Base-by-base conservation (phyloP, 805 yeast species). In the Pichia paraexigua region DNA sequence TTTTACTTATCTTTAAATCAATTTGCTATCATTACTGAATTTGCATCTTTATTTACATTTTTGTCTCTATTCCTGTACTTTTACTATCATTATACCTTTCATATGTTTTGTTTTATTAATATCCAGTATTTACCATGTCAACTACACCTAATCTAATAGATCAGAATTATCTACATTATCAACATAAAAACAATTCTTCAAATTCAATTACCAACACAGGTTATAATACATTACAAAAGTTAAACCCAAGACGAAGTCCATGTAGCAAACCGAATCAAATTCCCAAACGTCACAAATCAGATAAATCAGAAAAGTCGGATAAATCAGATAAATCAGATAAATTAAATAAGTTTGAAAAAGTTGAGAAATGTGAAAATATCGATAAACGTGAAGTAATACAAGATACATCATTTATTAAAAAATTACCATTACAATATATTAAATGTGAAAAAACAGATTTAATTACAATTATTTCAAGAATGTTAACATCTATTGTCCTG, bases 401-500 rank as follows among this genome's bases (percentile, higher is more conserved):
- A 5, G 24, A 18, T 5, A 22, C 13, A 13, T 20, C 25, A 41
- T 44, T 4, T 47, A 49, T 35, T 52, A 35, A 49, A 40, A 46
- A 43, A 48, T 67, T 82, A 13, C 85, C 86, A 2, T 49, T 55
- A 15, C 69, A 75, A 50, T 90, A 83, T 67, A 77, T 79, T 56
- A 73, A 79, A 42, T 86, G 95, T 60, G 76, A 87, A 13, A 72
- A 82, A 51, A 80, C 82, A 20, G 94, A 87, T 58, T 68, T 92
- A 43, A 80, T 91, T 40, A 71, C 75, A 1, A 71, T 92, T 35
- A 82, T 92, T 32, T 73, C 95, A 1, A 72, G 96, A 49, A 88
- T 91, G 94, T 71, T 94, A 27, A 75, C 79, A 45, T 85, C 87
- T 41, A 74, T 92, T 24, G 87, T 91, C 15, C 67, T 72, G 24